phyloP scores from a whole-genome alignment of 2,329 filamentous ascomycete species.

The Ascosphaera acerosa region DNA sequence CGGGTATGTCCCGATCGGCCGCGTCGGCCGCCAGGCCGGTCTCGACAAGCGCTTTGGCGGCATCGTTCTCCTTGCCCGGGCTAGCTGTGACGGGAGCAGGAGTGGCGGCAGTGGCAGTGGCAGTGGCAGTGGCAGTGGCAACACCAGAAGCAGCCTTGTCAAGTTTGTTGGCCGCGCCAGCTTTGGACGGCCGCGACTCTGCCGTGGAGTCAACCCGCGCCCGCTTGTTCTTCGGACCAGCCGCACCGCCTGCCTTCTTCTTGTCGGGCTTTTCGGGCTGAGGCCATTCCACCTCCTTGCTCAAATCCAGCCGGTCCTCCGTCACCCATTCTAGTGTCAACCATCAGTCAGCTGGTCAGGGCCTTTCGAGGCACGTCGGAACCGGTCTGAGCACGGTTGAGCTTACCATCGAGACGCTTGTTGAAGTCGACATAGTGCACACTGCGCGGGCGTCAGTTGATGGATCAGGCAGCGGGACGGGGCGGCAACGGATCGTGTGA shows the following conservation, averaged over 20 bases:
- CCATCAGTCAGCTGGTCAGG: background rate
- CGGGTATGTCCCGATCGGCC: slow-evolving; percentile 18
- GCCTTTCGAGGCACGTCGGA: background rate
- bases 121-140: no score
- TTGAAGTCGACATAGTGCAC: slow-evolving; percentile 98
- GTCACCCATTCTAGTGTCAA: slow-evolving; percentile 57
- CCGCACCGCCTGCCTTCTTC: slow-evolving; percentile 39
- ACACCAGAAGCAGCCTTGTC: slow-evolving; percentile 18
- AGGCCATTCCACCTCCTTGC: slow-evolving; percentile 88
- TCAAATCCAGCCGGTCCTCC: slow-evolving; percentile 57
- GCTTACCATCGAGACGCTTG: slow-evolving; percentile 41
- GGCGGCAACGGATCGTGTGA: background rate
- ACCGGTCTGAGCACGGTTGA: background rate
- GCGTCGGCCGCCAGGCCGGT: slow-evolving; percentile 19
- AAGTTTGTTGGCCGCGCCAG: no score
- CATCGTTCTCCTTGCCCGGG: slow-evolving; percentile 28
- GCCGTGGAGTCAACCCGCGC: slow-evolving; percentile 21
- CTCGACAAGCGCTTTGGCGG: slow-evolving; percentile 12
- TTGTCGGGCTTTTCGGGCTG: slow-evolving; percentile 75
- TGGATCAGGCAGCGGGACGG: slow-evolving; percentile 5
- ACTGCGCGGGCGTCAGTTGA: slow-evolving; percentile 10
- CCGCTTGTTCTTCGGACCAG: slow-evolving; percentile 33
- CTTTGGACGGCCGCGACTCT: slow-evolving; percentile 21
- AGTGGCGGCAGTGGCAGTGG: background rate
- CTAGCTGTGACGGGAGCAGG: slow-evolving; percentile 33